These are phyloP conservation scores for Amanita polypyramis DNA, from an alignment of 768 basidiomycete species.

Conservation along the genomic window DNA sequence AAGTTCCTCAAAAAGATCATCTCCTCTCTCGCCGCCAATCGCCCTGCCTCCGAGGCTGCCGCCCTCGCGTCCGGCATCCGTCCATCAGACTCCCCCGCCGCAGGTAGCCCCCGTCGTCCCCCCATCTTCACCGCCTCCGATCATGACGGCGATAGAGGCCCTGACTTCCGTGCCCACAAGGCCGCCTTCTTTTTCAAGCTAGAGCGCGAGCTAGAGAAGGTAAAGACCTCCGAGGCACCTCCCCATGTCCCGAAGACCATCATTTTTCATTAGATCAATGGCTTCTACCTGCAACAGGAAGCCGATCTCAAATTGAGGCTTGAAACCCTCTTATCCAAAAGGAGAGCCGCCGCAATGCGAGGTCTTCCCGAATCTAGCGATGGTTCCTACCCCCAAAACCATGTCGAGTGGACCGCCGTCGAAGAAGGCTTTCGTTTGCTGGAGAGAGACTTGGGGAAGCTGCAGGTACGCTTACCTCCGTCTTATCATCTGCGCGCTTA, in stretches of 20 bases:
- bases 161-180: constrained; percentile 89
- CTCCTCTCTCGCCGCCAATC: constrained; percentile 83
- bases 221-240: constrained; percentile 19
- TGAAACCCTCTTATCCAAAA: constrained; percentile 87
- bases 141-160: constrained; percentile 64
- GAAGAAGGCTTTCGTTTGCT: constrained; percentile 94
- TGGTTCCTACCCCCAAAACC: constrained; percentile 42
- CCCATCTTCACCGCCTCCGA: constrained; percentile 52
- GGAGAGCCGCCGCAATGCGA: constrained; percentile 70
- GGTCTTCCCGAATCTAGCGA: constrained; percentile 60
- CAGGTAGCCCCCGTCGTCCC: constrained; percentile 21
- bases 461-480: constrained; percentile 58
- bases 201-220: constrained; percentile 96
- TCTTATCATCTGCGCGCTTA: background rate
- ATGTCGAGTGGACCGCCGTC: constrained; percentile 91
- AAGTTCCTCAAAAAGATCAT: constrained; percentile 98
- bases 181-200: constrained; percentile 99
- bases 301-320: constrained; percentile 88
- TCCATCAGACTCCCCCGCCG: constrained; percentile 38
- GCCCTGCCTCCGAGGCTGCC: constrained; percentile 85
- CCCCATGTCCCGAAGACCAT: constrained; percentile 8
- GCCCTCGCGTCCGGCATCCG: constrained; percentile 76
- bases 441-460: constrained; percentile 88
- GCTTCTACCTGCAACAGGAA: constrained; percentile 96
- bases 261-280: constrained; percentile 66